Evolutionary conservation across 1,284 basidiomycete genomes (phyloP), one percentile per base, ranked within the genome.

Genomic region (Malassezia cuniculi): DNA sequence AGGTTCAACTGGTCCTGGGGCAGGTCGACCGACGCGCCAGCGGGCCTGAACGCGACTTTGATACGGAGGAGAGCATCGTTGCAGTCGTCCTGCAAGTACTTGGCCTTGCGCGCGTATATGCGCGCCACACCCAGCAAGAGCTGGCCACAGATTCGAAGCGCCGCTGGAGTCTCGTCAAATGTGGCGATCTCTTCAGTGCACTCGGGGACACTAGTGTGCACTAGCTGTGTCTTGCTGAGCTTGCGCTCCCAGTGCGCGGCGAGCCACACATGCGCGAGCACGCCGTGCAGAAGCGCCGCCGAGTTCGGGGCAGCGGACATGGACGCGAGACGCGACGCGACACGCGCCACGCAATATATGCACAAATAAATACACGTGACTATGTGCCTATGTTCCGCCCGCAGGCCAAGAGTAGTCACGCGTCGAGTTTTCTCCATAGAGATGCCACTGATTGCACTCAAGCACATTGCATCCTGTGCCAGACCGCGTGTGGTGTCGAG

Each of bases 171-270:
- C 42, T 82, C 76, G 20, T 28, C 41, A 6, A 22, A 81, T 17
- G 78, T 81, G 74, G 60, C 56, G 38, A 86, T 80, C 62, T 57
- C 52, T 25, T 38, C 54, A 57, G 87, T 84, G 45, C 83, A 84
- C 68, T 93, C 79, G 47, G 81, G 84, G 41, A 97, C 90, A 69
- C 90, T 85, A 0, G 89, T 87, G 61, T 87, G 82, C 2, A 94
- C 72, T 1, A 89, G 85, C 67, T 90, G 85, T 21, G 82, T 79
- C 70, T 97, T 97, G 61, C 84, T 87, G 57, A 97, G 78, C 73
- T 94, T 94, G 60, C 86, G 79, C 70, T 95, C 87, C 79, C 90
- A 89, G 73, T 95, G 90, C 1, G 93, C 90, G 17, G 90, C 90
- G 36, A 95, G 80, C 90, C 90, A 97, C 73, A 97, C 85, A 71